Percentiles rank a stretch among this genome's conserved stretches.
phyloP scores from a whole-genome alignment of 1,284 basidiomycete species.

The Cutaneotrichosporon sp. region DNA sequence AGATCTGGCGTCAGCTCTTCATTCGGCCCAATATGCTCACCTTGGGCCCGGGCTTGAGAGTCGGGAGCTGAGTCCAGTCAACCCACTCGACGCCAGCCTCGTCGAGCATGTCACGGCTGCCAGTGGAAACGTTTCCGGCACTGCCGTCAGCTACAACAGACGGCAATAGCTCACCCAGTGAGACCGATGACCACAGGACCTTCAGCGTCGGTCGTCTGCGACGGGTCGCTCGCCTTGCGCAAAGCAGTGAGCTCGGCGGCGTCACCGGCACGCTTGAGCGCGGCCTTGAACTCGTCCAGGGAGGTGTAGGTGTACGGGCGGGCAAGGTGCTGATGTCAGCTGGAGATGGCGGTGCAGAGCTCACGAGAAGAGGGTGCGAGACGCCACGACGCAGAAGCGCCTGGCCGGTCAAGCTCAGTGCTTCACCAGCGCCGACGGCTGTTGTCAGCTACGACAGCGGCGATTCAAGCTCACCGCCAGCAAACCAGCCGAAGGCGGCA shows the following conservation, averaged over 20 bases:
- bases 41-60: slow-evolving; percentile 52
- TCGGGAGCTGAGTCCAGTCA: slow-evolving; percentile 56
- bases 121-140: slow-evolving; percentile 71
- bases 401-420: slow-evolving; percentile 56
- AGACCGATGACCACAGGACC: slow-evolving; percentile 76
- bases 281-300: slow-evolving; percentile 56
- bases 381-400: slow-evolving; percentile 70
- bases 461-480: slow-evolving; percentile 60
- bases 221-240: slow-evolving; percentile 4
- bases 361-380: slow-evolving; percentile 72
- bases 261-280: slow-evolving; percentile 59
- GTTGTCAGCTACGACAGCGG: background rate
- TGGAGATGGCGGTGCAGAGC: slow-evolving; percentile 24
- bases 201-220: slow-evolving; percentile 39
- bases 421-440: background rate
- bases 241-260: slow-evolving; percentile 20
- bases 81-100: slow-evolving; percentile 65
- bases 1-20: slow-evolving; percentile 53
- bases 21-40: slow-evolving; percentile 44
- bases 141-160: slow-evolving; percentile 45
- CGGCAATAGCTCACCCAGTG: slow-evolving; percentile 76
- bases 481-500: slow-evolving; percentile 83
- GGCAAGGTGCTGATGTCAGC: slow-evolving; percentile 59
- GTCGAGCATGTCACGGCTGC: slow-evolving; percentile 63
- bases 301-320: slow-evolving; percentile 68